Evolutionary conservation across 495 filamentous ascomycete species (phyloP).

Genomic region (Aspergillus affinis): DNA sequence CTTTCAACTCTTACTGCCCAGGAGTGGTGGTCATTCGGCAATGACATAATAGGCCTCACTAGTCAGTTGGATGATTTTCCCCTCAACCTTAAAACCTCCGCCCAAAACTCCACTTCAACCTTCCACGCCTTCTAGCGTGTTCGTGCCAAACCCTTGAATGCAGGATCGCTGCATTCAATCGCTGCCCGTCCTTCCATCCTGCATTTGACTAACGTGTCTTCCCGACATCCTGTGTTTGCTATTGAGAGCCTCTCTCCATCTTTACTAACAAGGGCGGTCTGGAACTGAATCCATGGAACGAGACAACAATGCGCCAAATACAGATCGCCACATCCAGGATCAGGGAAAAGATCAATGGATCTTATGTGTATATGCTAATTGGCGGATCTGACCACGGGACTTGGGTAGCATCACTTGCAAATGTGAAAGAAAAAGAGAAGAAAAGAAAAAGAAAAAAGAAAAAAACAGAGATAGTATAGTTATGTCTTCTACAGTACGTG

Average conservation of each 20-base stretch:
- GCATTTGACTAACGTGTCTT: background rate
- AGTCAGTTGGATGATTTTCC: background rate
- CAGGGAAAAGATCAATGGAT: no score
- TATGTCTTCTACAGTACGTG: no score
- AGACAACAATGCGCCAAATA: no score
- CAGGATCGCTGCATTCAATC: background rate
- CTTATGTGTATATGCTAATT: background rate
- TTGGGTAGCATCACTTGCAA: background rate
- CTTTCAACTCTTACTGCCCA: no score
- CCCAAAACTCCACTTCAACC: constrained; percentile 11
- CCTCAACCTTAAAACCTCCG: constrained; percentile 2
- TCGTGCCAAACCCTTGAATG: background rate
- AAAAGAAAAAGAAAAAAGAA: background rate
- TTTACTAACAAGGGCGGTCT: no score
- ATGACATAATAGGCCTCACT: no score
- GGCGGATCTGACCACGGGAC: background rate
- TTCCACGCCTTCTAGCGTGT: constrained; percentile 6
- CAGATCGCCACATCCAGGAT: no score
- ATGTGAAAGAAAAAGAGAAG: background rate
- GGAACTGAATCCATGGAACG: no score
- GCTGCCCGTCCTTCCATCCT: background rate
- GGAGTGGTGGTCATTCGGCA: no score
- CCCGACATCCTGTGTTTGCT: background rate
- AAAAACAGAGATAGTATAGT: background rate
- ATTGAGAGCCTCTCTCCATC: no score